A percentile compares a stretch with the other conserved stretches of the same genome.
Conservation (phyloP, 805 yeast genomes). For the Metschnikowia vanudenii region DNA sequence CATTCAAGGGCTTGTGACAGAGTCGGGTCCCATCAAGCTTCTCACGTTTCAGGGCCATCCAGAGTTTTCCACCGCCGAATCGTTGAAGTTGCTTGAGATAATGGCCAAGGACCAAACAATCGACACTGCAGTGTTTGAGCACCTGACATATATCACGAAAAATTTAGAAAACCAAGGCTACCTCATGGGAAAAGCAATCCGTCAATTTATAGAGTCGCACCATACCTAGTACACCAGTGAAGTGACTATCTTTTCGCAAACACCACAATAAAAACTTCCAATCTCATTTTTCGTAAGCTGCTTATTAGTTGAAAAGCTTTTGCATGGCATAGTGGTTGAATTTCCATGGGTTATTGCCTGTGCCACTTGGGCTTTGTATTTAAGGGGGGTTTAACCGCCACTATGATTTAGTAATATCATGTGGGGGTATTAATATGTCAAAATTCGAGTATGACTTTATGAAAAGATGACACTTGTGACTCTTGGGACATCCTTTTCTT, state of each 20-base stretch:
- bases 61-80: constrained; percentile 53
- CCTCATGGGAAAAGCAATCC: constrained; percentile 35
- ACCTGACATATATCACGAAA: constrained; percentile 29
- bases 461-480: too few relatives aligned
- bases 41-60: constrained; percentile 90
- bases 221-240: constrained; percentile 2
- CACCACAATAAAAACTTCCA: not conserved
- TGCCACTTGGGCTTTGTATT: too few relatives aligned
- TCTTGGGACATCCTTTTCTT: too few relatives aligned
- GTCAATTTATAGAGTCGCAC: constrained; percentile 27
- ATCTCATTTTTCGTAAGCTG: not conserved
- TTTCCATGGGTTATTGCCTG: too few relatives aligned
- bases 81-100: constrained; percentile 25
- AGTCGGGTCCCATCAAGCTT: constrained; percentile 43
- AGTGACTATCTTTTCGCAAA: not conserved
- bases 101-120: constrained; percentile 21
- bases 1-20: constrained; percentile 62
- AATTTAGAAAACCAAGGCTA: constrained; percentile 41
- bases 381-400: too few relatives aligned
- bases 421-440: too few relatives aligned
- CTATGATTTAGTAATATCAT: too few relatives aligned
- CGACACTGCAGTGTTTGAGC: constrained; percentile 27
- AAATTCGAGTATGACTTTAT: too few relatives aligned
- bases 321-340: too few relatives aligned
- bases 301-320: constrained; percentile 17